Evolutionary conservation across 768 basidiomycete genomes (phyloP), one percentile per base, ranked within the genome.

Genomic region (Gelatoporia subvermispora): DNA sequence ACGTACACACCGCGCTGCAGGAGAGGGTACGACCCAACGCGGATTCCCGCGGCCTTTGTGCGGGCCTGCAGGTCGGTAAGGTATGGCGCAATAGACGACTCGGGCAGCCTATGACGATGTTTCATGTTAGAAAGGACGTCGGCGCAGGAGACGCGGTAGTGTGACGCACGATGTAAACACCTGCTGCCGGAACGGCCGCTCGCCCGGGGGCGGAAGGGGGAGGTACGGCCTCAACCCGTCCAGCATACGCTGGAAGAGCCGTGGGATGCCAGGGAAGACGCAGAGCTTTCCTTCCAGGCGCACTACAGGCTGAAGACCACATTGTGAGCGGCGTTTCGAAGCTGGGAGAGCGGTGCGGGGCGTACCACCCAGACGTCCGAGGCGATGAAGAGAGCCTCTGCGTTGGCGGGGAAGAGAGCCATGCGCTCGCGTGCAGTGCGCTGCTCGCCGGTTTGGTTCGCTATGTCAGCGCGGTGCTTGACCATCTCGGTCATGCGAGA

Each of bases 221-320:
- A 97, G 68, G 63, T 82, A 89, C 8, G 80, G 79, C 13, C 79
- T 79, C 18, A 94, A 69, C 17, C 76, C 81, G 46, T 82, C 76
- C 31, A 96, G 68, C 74, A 97, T 85, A 64, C 78, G 80, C 58
- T 86, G 81, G 69, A 94, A 95, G 24, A 95, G 74, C 3, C 73
- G 67, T 0, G 94, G 94, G 39, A 96, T 90, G 24, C 94, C 94
- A 0, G 94, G 94, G 68, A 97, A 85, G 22, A 97, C 73, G 66
- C 91, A 95, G 15, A 96, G 73, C 68, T 89, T 94, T 20, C 88
- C 86, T 57, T 80, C 80, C 2, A 96, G 72, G 16, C 92, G 77
- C 0, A 95, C 83, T 11, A 96, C 89, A 21, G 93, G 93, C 88
- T 90, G 57, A 13, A 13, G 28, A 7, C 13, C n/a, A n/a, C n/a